Evolutionary conservation across 2,329 filamentous ascomycete species (phyloP), one percentile per base, ranked within the genome.

Genomic region (Balansia obtecta): DNA sequence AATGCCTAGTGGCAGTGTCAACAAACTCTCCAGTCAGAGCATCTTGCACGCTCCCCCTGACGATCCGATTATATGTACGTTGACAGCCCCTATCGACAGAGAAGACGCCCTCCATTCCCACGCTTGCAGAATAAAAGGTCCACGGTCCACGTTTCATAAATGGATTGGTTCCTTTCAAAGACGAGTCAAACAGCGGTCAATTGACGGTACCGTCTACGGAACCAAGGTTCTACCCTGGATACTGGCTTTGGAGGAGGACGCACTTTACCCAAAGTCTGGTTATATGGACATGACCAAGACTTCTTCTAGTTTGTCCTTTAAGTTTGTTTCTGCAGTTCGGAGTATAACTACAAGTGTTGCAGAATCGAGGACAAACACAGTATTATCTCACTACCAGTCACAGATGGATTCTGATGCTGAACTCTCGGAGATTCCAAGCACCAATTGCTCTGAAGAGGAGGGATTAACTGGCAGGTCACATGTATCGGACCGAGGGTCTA

Each of bases 341-440:
- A 93, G 88, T 54, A 85, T 86, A 48, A 90, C 85, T 52, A 74
- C 88, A 53, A 95, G 88, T 53, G 71, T 90, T 52, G 77, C 82
- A 45, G 88, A 78, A 49, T 84, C 83, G 11, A 75, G 75, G 52
- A 71, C 66, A 53, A 72, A 72, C 48, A 73, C 70, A 9, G 63
- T 68, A 20, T 72, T 71, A 49, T 79, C 82, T 40, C 66, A 71
- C 57, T 66, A 71, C 41, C 73, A 75, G 49, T 78, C 82, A 42
- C 75, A 74, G 54, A 78, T 80, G 44, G 80, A 83, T 51, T 76
- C 76, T 55, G 80, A 81, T 61, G 79, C 79, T 61, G 77, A 75
- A 51, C 74, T 78, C 41, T 85, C 83, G 10, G 73, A 78, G 43
- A 75, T 74, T 51, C 71, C 71, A 15, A 68, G 74, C n/a, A 79